Percentiles rank a stretch among this genome's conserved stretches.
These are phyloP conservation scores for Clathrospora elynae DNA, from an alignment of 2,329 filamentous ascomycete genomes.

Conservation along the genomic window DNA sequence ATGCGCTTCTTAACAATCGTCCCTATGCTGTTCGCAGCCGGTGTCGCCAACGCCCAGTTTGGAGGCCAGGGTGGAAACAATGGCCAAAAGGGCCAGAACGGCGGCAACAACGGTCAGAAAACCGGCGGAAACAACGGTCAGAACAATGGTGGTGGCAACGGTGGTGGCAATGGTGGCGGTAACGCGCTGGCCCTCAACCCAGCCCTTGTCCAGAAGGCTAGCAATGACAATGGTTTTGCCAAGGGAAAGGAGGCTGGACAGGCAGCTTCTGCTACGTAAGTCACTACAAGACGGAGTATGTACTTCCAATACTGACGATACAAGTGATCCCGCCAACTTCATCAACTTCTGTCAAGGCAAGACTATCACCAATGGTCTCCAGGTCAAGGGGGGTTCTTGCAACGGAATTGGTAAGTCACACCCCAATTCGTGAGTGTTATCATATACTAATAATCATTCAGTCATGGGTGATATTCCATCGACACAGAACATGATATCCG, in stretches of 20 bases:
- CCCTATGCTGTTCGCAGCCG: constrained; percentile 43
- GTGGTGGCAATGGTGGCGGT: constrained; percentile 18
- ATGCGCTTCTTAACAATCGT: constrained; percentile 47
- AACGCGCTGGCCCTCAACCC: constrained; percentile 43
- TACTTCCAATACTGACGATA: constrained; percentile 7
- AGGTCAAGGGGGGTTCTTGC: constrained; percentile 58
- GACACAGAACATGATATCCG: constrained; percentile 59
- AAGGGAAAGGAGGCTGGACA: constrained; percentile 48
- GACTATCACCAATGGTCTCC: constrained; percentile 61
- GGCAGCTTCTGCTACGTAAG: constrained; percentile 55
- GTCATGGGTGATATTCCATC: constrained; percentile 64
- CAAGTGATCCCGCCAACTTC: constrained; percentile 60
- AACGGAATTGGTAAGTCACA: constrained; percentile 56
- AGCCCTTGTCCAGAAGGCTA: constrained; percentile 52
- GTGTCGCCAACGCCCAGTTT: constrained; percentile 43
- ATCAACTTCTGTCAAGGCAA: constrained; percentile 65
- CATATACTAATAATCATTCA: constrained; percentile 18
- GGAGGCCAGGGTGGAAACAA: constrained; percentile 14
- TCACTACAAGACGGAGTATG: neutral
- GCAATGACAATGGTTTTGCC: constrained; percentile 49
- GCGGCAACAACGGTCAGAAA: constrained; percentile 10
- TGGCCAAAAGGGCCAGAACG: constrained; percentile 4
- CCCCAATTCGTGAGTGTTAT: neutral
- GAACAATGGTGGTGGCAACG: constrained; percentile 11
- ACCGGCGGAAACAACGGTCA: constrained; percentile 3